Percentiles rank a stretch among this genome's conserved stretches.
These are phyloP conservation scores for Vanrija pseudolonga DNA, from an alignment of 1,284 basidiomycete species.

Conservation along the genomic window DNA sequence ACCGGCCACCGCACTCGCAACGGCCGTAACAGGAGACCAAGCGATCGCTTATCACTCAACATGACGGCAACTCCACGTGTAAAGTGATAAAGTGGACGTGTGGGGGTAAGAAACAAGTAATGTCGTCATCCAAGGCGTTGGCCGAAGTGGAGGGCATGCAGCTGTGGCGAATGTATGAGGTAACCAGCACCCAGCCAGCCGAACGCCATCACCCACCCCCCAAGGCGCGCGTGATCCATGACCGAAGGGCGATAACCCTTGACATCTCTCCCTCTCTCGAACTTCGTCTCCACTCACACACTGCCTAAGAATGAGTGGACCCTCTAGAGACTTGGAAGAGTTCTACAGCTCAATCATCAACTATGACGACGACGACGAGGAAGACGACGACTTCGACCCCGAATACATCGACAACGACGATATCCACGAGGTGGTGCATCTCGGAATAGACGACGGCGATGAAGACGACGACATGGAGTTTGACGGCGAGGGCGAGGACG, in stretches of 20 bases:
- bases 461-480: slow-evolving; percentile 27
- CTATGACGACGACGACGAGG: slow-evolving; percentile 20
- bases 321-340: slow-evolving; percentile 18
- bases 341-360: slow-evolving; percentile 21
- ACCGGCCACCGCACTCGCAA: too few species aligned
- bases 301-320: too few species aligned
- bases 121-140: neutral
- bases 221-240: neutral
- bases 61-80: neutral
- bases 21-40: too few species aligned
- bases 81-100: neutral
- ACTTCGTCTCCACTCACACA: too few species aligned
- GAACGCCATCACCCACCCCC: too few species aligned
- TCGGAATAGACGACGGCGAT: slow-evolving; percentile 18
- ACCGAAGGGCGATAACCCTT: neutral
- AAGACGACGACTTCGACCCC: slow-evolving; percentile 27
- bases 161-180: neutral
- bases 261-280: neutral
- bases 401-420: slow-evolving; percentile 21
- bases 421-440: slow-evolving; percentile 8
- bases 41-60: neutral
- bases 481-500: slow-evolving; percentile 16
- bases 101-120: neutral
- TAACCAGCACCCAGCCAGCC: neutral
- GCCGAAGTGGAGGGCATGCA: neutral